These are phyloP conservation scores for Trichosporon coremiiforme DNA, from an alignment of 1,284 basidiomycete species.

Conservation along the genomic window DNA sequence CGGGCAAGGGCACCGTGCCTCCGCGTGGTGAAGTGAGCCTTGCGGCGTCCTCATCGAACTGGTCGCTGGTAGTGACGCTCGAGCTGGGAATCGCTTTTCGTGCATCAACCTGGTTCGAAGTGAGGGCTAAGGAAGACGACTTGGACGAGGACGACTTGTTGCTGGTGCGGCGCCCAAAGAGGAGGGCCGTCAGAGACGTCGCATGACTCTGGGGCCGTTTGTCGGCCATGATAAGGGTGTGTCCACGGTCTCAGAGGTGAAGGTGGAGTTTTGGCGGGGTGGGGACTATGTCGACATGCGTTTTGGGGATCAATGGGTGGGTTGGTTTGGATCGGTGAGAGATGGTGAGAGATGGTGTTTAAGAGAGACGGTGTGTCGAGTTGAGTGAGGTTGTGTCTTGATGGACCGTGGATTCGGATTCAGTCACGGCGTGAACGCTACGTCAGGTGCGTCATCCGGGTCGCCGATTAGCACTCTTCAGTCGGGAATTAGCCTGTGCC, in stretches of 20 bases:
- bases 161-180: conserved; percentile 36
- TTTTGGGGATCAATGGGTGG: not conserved
- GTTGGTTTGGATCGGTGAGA: not conserved
- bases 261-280: not conserved
- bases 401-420: conserved; percentile 3
- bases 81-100: conserved; percentile 25
- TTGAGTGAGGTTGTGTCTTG: not conserved
- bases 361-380: not conserved
- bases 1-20: conserved; percentile 23
- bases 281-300: conserved; percentile 10
- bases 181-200: conserved; percentile 20
- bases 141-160: conserved; percentile 21
- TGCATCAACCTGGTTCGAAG: conserved; percentile 21
- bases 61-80: conserved; percentile 26
- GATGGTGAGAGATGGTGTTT: conserved; percentile 1
- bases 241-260: conserved; percentile 8
- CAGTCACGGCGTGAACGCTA: conserved; percentile 13
- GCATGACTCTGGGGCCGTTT: conserved; percentile 17
- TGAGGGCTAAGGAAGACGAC: conserved; percentile 19
- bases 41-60: conserved; percentile 26
- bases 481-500: not conserved
- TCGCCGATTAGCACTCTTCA: not conserved
- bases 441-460: conserved; percentile 11
- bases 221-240: conserved; percentile 12
- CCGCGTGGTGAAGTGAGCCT: conserved; percentile 23